Evolutionary conservation across 164 flowering plant genomes (phyloP), one percentile per base, ranked within the genome.

Genomic region (Annona cherimola): DNA sequence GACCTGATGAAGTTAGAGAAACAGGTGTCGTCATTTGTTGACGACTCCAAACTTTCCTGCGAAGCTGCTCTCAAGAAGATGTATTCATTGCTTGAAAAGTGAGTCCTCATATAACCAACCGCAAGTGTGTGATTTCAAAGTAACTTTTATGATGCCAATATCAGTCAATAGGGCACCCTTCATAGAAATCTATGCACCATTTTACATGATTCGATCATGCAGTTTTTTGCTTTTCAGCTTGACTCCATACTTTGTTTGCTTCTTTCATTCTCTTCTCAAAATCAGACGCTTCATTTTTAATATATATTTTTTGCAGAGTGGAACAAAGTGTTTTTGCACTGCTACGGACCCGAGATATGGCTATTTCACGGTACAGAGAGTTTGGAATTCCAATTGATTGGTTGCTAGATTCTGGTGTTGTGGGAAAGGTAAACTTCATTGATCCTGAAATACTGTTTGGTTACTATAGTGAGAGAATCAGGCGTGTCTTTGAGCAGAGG

Each of bases 31-130:
- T 73, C 92, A 67, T 96, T 89, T 78, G 83, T 69, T 63, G 99
- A 96, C 79, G 97, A 96, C 78, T 93, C 93, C 26, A 88, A 81
- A 71, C 89, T 93, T 35, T 69, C 93, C 40, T 93, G 96, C 78
- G 99, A 93, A 64, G 82, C 86, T 73, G 96, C 99, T 74, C 71
- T 96, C 61, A 92, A 93, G 86, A 96, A 96, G 81, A 93, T 93
- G 99, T 93, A 96, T 80, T 84, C 86, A 14, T 79, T 96, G 84
- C 97, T 96, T 18, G 99, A 96, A 73, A 93, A 96, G 99, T 96
- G 84, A 67, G 94, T 76, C 3, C 7, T 68, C 42, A 61, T 55
- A 64, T 63, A 67, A 63, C 14, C 71, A 44, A 57, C 46, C 7
- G 19, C 39, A 40, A 18, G 39, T 9, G 5, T 40, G 20, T 50